Percentiles rank a stretch among this genome's conserved stretches.
Conservation (phyloP, 2,329 filamentous ascomycete genomes). For the Leptoxyphium fumago region DNA sequence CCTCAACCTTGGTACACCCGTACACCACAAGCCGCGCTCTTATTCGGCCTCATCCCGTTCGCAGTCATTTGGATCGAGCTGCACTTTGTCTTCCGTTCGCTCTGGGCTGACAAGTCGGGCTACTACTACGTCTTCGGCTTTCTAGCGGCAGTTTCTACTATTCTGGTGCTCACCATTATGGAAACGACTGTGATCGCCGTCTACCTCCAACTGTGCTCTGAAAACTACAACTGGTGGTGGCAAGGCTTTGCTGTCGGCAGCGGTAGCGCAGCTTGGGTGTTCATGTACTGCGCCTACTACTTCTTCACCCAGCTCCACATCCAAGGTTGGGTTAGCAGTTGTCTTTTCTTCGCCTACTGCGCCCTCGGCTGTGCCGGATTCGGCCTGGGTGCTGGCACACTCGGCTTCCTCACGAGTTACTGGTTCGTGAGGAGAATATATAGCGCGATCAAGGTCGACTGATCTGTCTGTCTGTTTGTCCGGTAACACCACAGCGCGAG, state of each 20-base stretch:
- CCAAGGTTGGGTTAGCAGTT: constrained; percentile 58
- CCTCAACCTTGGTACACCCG: constrained; percentile 60
- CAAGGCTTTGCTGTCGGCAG: constrained; percentile 70
- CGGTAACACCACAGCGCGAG: too few species aligned
- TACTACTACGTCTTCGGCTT: constrained; percentile 92
- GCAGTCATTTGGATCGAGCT: constrained; percentile 80
- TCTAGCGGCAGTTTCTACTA: constrained; percentile 55
- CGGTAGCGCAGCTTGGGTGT: constrained; percentile 66
- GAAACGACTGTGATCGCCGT: constrained; percentile 74
- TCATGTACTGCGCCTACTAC: constrained; percentile 72
- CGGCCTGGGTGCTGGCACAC: constrained; percentile 64
- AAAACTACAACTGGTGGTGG: constrained; percentile 92
- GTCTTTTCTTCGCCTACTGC: constrained; percentile 78
- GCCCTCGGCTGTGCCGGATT: constrained; percentile 71
- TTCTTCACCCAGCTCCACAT: constrained; percentile 70
- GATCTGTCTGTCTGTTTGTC: constrained; percentile 2
- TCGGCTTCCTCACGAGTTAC: constrained; percentile 74
- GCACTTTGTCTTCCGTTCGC: constrained; percentile 70
- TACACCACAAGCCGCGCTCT: constrained; percentile 46
- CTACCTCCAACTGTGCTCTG: constrained; percentile 67
- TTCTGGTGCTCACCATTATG: constrained; percentile 61
- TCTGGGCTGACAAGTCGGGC: constrained; percentile 82
- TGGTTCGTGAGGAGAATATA: constrained; percentile 75
- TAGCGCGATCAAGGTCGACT: constrained; percentile 28
- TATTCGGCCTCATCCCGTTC: constrained; percentile 69